Evolutionary conservation across 139 green algal species (phyloP), one percentile per base, ranked within the genome.

Genomic region (Volvox reticuliferus): DNA sequence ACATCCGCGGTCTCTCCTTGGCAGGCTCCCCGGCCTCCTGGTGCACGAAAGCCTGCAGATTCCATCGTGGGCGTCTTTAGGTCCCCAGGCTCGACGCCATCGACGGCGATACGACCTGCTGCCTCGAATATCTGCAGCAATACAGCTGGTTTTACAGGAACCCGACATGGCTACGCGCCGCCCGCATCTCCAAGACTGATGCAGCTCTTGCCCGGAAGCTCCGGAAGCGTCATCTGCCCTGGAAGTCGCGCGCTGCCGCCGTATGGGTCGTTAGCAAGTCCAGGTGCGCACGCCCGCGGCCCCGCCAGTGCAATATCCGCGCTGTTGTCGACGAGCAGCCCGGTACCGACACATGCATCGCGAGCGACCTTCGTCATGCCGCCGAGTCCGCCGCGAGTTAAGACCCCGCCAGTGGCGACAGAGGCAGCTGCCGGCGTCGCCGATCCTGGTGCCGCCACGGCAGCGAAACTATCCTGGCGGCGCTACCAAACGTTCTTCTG

Each of bases 401-500:
- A 67, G 36, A 12, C 37, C 22, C 50, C 22, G 44, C 24, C 79
- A 44, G 79, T 12, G 37, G 20, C 12, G 37, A 67, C 2, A 44
- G 20, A 33, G 44, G 37, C 78, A 33, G 76, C 78, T 37, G 21
- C 79, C 79, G 24, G 22, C 79, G 37, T 22, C 26, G 79, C 50
- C 44, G 79, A 37, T 17, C 5, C 32, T 18, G 35, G 21, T 44
- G 78, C 78, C 37, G 78, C 20, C 75, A 32, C 24, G 22, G 71
- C 71, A 12, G 75, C 75, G 32, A 5, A 33, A 30, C 17, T 20
- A 20, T 81, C 75, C 5, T 80, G 67, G 68, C 33, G 44, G 37
- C 24, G 36, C 37, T 44, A 86, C 76, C 37, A 62, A 12, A 81
- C 86, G 65, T 86, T 94, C 36, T 82, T 94, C 61, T 94, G 87